Conservation (phyloP, 495 filamentous ascomycete genomes). For the Hypoxylon crocopeplum region DNA sequence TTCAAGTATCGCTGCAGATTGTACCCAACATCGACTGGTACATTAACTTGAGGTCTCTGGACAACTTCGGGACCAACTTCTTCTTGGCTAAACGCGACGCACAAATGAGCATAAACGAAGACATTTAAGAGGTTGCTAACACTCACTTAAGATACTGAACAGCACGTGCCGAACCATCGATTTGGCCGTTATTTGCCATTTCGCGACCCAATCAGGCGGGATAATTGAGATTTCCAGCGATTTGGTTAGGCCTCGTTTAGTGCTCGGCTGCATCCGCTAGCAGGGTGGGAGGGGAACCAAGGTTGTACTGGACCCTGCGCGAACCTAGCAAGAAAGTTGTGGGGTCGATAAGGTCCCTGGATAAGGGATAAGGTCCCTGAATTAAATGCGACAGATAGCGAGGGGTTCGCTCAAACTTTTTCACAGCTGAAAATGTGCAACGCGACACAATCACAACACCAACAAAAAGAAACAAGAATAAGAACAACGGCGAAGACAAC, state of each 20-base stretch:
- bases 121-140: background rate
- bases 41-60: conserved; percentile 32
- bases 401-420: too few relatives aligned
- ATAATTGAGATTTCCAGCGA: conserved; percentile 27
- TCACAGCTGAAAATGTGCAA: too few relatives aligned
- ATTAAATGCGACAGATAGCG: too few relatives aligned
- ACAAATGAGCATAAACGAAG: too few relatives aligned
- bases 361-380: too few relatives aligned
- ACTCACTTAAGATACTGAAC: conserved; percentile 39
- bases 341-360: conserved; percentile 24
- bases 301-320: conserved; percentile 19
- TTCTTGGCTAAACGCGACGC: conserved; percentile 20
- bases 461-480: conserved; percentile 9
- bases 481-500: background rate
- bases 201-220: conserved; percentile 3
- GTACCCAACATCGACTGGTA: conserved; percentile 35
- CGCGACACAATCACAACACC: conserved; percentile 4
- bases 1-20: conserved; percentile 39
- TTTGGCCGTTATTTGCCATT: conserved; percentile 34
- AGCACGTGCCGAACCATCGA: conserved; percentile 32
- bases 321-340: conserved; percentile 1
- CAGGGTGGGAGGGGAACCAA: conserved; percentile 1
- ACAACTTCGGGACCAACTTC: conserved; percentile 9
- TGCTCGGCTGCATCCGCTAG: conserved; percentile 35
- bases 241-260: conserved; percentile 30